Evolutionary conservation across 768 basidiomycete genomes (phyloP), one percentile per base, ranked within the genome.

Genomic region (Nidularia pulvinata): DNA sequence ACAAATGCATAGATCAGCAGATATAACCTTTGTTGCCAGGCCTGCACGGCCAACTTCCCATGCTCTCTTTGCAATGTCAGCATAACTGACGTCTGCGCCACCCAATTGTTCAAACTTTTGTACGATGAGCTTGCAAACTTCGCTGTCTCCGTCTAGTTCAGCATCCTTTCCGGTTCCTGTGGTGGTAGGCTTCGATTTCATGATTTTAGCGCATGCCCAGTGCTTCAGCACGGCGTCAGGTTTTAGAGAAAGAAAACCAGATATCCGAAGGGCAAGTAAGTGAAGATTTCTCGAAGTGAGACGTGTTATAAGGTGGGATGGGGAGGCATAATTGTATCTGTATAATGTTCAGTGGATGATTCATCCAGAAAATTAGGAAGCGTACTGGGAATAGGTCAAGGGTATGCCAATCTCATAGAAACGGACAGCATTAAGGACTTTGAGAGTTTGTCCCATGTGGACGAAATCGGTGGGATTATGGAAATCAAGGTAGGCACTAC

Each of bases 131-230:
- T 76, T 76, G 63, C 93, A 95, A 9, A 96, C 76, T 43, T 85
- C 86, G 36, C 88, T 88, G 59, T 97, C 95, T 19, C 83, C 86
- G 16, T 72, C 73, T 10, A 85, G 71, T 10, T 86, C 85, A 3
- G 73, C 72, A 53, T 85, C 82, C 51, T 74, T 70, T 4, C 79
- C 81, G 9, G 77, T 65, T 14, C 78, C 82, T 25, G 80, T 76
- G 0, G 81, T 69, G 0, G 83, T 75, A 0, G 88, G 76, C 56
- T 84, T 84, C 9, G 92, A 86, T 13, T 82, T 83, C 47, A 84
- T 68, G 53, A 99, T 97, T 69, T 97, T 96, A 1, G 93, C 89
- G 55, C 86, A 87, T 1, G 97, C 97, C 97, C 97, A 99, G 64
- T 98, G 96, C 57, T 88, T 91, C 42, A 99, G 74, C 1, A 98